These are phyloP conservation scores for Lasiodiplodia sp. DNA, from an alignment of 2,329 filamentous ascomycete genomes.

Conservation along the genomic window DNA sequence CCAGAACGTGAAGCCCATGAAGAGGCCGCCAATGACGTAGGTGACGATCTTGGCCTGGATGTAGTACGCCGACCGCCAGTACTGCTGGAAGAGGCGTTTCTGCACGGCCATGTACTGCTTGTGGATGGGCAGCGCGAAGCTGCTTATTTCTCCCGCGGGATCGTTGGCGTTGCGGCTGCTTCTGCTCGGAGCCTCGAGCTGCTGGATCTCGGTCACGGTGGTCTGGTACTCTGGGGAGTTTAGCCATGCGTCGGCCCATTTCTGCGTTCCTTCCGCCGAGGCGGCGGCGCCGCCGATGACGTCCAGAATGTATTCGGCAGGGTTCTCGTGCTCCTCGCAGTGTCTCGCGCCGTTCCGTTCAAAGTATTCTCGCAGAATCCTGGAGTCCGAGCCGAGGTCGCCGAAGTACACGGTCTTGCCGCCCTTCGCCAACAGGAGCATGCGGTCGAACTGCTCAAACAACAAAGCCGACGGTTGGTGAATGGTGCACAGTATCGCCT, in stretches of 20 bases:
- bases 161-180: background rate
- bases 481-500: conserved; percentile 57
- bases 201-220: background rate
- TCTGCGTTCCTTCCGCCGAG: background rate
- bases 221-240: background rate
- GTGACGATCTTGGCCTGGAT: conserved; percentile 46
- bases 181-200: background rate
- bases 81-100: conserved; percentile 54
- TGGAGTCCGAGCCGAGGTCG: conserved; percentile 52
- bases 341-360: conserved; percentile 67
- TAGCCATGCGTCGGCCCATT: background rate
- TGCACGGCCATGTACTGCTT: conserved; percentile 45
- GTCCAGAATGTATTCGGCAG: conserved; percentile 77
- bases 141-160: conserved; percentile 44
- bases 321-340: conserved; percentile 70
- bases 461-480: conserved; percentile 55
- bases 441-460: conserved; percentile 55
- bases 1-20: conserved; percentile 53
- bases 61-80: conserved; percentile 56
- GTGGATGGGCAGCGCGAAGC: conserved; percentile 52
- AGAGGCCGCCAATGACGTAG: conserved; percentile 37
- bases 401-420: conserved; percentile 52
- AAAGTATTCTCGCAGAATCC: conserved; percentile 60
- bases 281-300: conserved; percentile 40
- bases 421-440: conserved; percentile 55